Evolutionary conservation across 2,329 filamentous ascomycete species (phyloP).

Genomic region (Diaporthe vexans): DNA sequence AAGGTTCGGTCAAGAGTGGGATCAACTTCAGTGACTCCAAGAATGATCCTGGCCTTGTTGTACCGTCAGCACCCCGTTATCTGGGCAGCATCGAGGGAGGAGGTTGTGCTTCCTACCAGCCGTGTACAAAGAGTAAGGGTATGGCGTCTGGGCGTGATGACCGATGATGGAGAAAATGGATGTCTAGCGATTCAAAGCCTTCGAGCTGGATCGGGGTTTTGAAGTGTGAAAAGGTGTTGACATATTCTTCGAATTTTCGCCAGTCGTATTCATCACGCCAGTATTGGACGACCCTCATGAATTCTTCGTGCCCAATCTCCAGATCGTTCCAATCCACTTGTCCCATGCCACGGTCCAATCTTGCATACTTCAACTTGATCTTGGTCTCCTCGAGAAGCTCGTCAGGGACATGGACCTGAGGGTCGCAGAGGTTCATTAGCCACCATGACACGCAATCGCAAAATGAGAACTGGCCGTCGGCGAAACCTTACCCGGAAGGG

Average conservation of each 20-base stretch:
- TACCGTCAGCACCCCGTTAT: neutral
- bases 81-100: no score
- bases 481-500: neutral
- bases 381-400: neutral
- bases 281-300: neutral
- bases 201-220: neutral
- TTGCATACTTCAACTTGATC: neutral
- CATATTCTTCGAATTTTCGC: neutral
- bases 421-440: neutral
- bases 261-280: neutral
- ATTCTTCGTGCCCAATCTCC: neutral
- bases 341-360: neutral
- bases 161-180: neutral
- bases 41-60: neutral
- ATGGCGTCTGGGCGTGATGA: neutral
- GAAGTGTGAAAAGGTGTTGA: neutral
- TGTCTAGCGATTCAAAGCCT: neutral
- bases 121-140: neutral
- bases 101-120: neutral
- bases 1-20: neutral
- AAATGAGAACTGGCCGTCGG: no score
- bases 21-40: neutral
- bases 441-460: neutral
- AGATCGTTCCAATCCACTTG: neutral
- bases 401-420: neutral